Conservation (phyloP, 2,329 filamentous ascomycete species). For the Fusarium illudens region DNA sequence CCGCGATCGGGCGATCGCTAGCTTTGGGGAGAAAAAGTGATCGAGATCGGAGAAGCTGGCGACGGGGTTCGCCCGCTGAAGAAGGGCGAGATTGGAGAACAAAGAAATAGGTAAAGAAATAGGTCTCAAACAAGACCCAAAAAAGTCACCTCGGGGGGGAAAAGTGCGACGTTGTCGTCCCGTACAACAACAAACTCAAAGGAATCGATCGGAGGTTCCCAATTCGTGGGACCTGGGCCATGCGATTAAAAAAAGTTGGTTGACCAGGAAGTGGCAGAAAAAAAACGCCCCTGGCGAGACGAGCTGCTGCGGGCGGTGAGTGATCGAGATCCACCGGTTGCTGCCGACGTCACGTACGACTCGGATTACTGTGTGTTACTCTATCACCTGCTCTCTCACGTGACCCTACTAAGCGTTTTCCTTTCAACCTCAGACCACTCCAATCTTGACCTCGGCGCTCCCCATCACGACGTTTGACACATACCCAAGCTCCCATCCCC, state of each 20-base stretch:
- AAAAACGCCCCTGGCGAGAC: constrained; percentile 29
- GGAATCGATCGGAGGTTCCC: constrained; percentile 31
- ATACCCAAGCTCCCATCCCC: constrained; percentile 40
- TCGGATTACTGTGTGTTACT: background rate
- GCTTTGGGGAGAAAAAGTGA: constrained; percentile 10
- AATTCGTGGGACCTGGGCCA: constrained; percentile 33
- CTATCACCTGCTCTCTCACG: constrained; percentile 32
- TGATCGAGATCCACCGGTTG: constrained; percentile 16
- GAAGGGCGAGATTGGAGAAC: background rate
- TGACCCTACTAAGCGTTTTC: constrained; percentile 42
- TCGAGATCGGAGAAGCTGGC: constrained; percentile 24
- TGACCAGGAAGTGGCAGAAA: constrained; percentile 42
- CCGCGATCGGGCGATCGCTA: constrained; percentile 25
- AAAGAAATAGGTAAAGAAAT: too few species aligned
- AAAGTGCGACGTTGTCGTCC: constrained; percentile 16
- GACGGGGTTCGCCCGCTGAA: background rate
- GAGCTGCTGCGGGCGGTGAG: constrained; percentile 36
- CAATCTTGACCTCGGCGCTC: constrained; percentile 42
- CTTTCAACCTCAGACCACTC: constrained; percentile 46
- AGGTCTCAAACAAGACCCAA: constrained; percentile 2
- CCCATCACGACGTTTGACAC: constrained; percentile 39
- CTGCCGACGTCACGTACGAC: constrained; percentile 36
- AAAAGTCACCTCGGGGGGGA: background rate
- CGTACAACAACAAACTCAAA: constrained; percentile 24
- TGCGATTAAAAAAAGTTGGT: constrained; percentile 38